phyloP scores from a whole-genome alignment of 441 rosid genomes.

The Erysimum pusillum region DNA sequence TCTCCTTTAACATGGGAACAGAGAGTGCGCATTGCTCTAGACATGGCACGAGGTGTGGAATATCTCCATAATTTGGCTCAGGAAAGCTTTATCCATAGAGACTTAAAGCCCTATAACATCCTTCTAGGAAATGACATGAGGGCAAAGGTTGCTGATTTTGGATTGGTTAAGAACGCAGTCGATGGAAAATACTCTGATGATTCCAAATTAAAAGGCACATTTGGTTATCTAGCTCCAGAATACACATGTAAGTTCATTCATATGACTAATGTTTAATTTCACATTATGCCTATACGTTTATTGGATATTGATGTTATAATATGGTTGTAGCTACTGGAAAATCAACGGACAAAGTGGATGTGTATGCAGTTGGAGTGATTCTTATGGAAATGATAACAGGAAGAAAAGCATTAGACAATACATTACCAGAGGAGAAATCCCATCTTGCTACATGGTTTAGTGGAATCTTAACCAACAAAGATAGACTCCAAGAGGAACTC shows the following conservation, averaged over 20 bases:
- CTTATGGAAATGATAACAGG: slow-evolving; percentile 77
- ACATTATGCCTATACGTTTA: too few relatives aligned
- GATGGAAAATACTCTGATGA: slow-evolving; percentile 87
- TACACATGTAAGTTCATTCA: slow-evolving; percentile 74
- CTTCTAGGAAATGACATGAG: slow-evolving; percentile 96
- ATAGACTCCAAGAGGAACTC: slow-evolving; percentile 55
- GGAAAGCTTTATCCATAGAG: slow-evolving; percentile 92
- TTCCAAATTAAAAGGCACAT: slow-evolving; percentile 90
- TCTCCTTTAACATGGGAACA: slow-evolving; percentile 82
- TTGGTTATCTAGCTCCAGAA: slow-evolving; percentile 94
- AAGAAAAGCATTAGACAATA: slow-evolving; percentile 71
- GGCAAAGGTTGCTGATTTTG: slow-evolving; percentile 95
- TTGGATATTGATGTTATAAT: slow-evolving; percentile 12
- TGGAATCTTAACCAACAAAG: slow-evolving; percentile 61
- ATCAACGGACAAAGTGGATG: slow-evolving; percentile 78
- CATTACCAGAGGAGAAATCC: slow-evolving; percentile 65
- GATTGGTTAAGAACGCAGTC: slow-evolving; percentile 88
- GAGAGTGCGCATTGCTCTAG: slow-evolving; percentile 79
- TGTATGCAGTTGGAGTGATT: slow-evolving; percentile 74
- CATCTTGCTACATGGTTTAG: slow-evolving; percentile 80
- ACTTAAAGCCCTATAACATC: slow-evolving; percentile 87
- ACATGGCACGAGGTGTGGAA: slow-evolving; percentile 90
- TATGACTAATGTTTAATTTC: too few relatives aligned
- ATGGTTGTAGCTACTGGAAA: slow-evolving; percentile 67
- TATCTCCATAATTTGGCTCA: slow-evolving; percentile 91